Conservation (phyloP, 305 asterid species). For the Fraxinus albicans region DNA sequence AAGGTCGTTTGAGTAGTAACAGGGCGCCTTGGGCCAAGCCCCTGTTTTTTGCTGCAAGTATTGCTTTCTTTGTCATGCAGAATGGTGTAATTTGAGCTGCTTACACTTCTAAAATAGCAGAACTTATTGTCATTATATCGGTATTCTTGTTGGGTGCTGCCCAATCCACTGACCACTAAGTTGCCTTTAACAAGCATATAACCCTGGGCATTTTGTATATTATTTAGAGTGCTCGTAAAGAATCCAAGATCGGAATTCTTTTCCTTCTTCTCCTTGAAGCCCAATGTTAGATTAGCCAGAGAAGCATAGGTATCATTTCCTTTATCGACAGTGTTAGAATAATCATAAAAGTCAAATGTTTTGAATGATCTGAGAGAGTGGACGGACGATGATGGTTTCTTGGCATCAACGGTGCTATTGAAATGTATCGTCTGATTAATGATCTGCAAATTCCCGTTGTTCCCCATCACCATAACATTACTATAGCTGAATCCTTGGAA, state of each 20-base stretch:
- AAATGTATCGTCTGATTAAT: conserved; percentile 57
- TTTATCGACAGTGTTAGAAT: conserved; percentile 40
- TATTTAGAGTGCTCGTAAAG: conserved; percentile 37
- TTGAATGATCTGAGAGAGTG: conserved; percentile 30
- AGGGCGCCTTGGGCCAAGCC: conserved; percentile 5
- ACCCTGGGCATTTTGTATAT: conserved; percentile 60
- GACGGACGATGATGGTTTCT: conserved; percentile 29
- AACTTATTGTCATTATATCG: conserved; percentile 28
- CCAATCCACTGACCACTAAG: conserved; percentile 52
- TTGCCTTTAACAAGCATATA: conserved; percentile 57
- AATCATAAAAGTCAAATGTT: conserved; percentile 35
- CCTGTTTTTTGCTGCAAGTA: conserved; percentile 39
- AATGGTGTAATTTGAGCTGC: conserved; percentile 76
- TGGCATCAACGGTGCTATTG: conserved; percentile 37
- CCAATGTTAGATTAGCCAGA: conserved; percentile 54
- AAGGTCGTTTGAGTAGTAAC: conserved; percentile 2
- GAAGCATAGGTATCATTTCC: conserved; percentile 49
- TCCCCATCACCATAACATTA: conserved; percentile 58
- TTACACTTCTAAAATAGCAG: conserved; percentile 67
- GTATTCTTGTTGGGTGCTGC: conserved; percentile 63
- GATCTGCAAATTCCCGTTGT: conserved; percentile 59
- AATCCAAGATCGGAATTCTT: conserved; percentile 33
- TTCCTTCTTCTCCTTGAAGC: conserved; percentile 43
- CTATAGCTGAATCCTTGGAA: conserved; percentile 43
- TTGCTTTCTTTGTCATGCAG: conserved; percentile 48